phyloP scores from a whole-genome alignment of 805 yeast species.

The Lachancea mirantina region DNA sequence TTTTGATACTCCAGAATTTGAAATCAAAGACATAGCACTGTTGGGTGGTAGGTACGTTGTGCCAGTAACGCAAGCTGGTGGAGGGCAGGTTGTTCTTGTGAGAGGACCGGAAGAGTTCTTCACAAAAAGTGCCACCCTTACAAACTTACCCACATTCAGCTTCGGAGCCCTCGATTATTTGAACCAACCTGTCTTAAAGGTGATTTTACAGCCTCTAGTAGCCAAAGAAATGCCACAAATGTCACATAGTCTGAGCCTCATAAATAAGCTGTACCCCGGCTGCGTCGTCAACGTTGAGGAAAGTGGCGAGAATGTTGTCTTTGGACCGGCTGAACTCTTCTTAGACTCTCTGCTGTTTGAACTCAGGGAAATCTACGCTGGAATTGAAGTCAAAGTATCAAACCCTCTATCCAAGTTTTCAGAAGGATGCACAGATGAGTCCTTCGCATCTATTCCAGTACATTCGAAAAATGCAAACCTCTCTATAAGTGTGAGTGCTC shows the following conservation, averaged over 20 bases:
- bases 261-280: conserved; percentile 60
- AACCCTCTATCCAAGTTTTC: conserved; percentile 75
- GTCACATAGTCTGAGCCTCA: conserved; percentile 57
- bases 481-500: conserved; percentile 64
- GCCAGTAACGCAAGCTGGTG: conserved; percentile 44
- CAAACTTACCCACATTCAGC: conserved; percentile 15
- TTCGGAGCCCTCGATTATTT: conserved; percentile 38
- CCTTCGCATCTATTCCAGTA: conserved; percentile 61
- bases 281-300: conserved; percentile 70
- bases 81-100: conserved; percentile 65
- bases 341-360: conserved; percentile 80
- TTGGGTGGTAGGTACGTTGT: conserved; percentile 67
- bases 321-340: conserved; percentile 83
- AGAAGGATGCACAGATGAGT: conserved; percentile 64
- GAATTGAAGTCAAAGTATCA: conserved; percentile 70
- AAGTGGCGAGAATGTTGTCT: conserved; percentile 75
- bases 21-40: conserved; percentile 39
- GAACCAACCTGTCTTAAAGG: conserved; percentile 57
- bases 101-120: conserved; percentile 54
- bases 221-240: conserved; percentile 76
- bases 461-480: conserved; percentile 49
- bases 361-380: conserved; percentile 54
- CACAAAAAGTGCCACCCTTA: conserved; percentile 55
- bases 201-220: conserved; percentile 73
- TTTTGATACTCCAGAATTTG: conserved; percentile 41